Evolutionary conservation across 148 eudicot genomes (phyloP).

Genomic region (Mesembryanthemum crystallinum): DNA sequence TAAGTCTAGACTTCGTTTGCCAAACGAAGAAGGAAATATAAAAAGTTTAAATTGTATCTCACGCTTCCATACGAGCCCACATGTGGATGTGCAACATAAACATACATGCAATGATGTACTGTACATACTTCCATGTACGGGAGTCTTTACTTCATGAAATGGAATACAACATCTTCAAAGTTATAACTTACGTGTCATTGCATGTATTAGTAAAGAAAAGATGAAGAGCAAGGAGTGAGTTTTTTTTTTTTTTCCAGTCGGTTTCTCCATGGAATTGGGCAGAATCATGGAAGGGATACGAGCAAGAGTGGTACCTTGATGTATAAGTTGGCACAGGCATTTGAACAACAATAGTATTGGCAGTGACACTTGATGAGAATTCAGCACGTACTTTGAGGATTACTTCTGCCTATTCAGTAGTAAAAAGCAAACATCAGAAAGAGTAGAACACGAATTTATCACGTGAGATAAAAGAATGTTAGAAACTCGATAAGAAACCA

Average conservation of each 20-base stretch:
- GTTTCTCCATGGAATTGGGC: not conserved
- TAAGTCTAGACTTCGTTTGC: not conserved
- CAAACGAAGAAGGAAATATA: not conserved
- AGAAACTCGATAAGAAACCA: not conserved
- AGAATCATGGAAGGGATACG: not conserved
- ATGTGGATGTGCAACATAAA: not conserved
- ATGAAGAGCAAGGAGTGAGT: not conserved
- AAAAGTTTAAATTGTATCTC: not conserved
- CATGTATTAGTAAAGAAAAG: not conserved
- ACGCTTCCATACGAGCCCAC: not conserved
- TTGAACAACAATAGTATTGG: constrained; percentile 67
- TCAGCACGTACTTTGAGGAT: constrained; percentile 82
- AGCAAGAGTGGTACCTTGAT: constrained; percentile 45
- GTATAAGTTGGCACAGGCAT: constrained; percentile 85
- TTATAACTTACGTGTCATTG: not conserved
- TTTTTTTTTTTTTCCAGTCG: not conserved
- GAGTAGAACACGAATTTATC: not conserved
- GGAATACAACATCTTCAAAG: not conserved
- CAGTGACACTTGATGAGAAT: constrained; percentile 63
- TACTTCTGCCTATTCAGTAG: constrained; percentile 63
- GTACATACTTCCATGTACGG: not conserved
- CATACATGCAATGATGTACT: too few species aligned
- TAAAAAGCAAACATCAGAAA: constrained; percentile 7
- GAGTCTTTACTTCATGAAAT: not conserved
- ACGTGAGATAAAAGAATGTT: not conserved